Percentiles rank a stretch among this genome's conserved stretches.
Conservation (phyloP, 495 filamentous ascomycete genomes). For the Choiromyces venosus region DNA sequence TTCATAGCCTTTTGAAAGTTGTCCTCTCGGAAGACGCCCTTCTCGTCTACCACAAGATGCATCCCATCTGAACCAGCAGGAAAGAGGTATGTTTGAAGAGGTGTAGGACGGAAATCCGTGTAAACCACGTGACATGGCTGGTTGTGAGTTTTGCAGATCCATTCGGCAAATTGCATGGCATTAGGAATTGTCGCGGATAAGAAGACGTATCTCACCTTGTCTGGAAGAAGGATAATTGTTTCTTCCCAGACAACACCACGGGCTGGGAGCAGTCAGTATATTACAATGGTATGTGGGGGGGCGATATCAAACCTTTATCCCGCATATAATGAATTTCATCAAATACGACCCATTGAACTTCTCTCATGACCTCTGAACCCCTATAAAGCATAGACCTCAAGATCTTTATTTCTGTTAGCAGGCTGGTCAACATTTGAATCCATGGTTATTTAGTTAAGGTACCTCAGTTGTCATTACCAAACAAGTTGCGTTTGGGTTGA, state of each 20-base stretch:
- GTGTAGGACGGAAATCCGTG: conserved; percentile 94
- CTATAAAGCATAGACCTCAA: conserved; percentile 95
- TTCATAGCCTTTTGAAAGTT: conserved; percentile 96
- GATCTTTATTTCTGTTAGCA: conserved; percentile 53
- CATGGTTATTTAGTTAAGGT: conserved; percentile 13
- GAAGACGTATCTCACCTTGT: conserved; percentile 98
- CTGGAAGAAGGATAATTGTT: conserved; percentile 91
- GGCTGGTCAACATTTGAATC: not conserved
- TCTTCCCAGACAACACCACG: conserved; percentile 99
- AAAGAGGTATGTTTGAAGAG: conserved; percentile 95
- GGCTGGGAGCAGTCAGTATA: conserved; percentile 44
- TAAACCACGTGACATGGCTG: conserved; percentile 98
- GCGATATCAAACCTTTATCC: conserved; percentile 57
- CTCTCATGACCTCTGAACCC: conserved; percentile 97
- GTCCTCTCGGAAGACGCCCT: conserved; percentile 86
- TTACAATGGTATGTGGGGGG: conserved; percentile 7
- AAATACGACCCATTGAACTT: conserved; percentile 95
- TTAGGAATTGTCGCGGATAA: conserved; percentile 98
- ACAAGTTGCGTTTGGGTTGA: conserved; percentile 96
- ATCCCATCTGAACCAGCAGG: conserved; percentile 90
- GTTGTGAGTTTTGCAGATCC: conserved; percentile 93
- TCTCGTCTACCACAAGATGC: conserved; percentile 91
- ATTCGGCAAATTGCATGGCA: conserved; percentile 98
- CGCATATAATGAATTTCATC: conserved; percentile 99
- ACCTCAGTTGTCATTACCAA: conserved; percentile 97